Percentiles rank a stretch among this genome's conserved stretches.
These are phyloP conservation scores for Chamaecyparis obtusa DNA, from an alignment of 75 land plant genomes.

Conservation along the genomic window DNA sequence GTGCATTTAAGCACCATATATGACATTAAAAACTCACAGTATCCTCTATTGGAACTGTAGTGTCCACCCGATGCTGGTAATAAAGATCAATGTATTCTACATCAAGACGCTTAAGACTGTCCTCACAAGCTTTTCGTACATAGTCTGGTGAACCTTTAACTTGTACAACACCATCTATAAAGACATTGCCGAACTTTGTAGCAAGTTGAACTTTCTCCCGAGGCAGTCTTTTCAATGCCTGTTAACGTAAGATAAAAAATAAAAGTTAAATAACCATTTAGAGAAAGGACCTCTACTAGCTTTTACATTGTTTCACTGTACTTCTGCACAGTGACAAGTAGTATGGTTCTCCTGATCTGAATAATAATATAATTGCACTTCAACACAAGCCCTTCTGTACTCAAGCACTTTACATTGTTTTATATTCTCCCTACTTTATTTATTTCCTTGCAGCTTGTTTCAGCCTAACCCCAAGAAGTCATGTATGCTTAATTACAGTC, in stretches of 20 bases:
- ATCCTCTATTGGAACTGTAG: conserved; percentile 72
- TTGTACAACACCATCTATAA: neutral
- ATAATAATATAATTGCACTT: neutral
- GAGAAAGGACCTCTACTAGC: too few relatives aligned
- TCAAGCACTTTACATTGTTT: neutral
- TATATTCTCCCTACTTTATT: neutral
- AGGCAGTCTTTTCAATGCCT: conserved; percentile 67
- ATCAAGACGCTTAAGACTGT: conserved; percentile 65
- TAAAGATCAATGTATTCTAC: conserved; percentile 81
- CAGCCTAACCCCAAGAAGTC: too few relatives aligned
- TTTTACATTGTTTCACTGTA: neutral
- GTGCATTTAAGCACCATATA: neutral
- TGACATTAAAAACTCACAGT: conserved; percentile 43
- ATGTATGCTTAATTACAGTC: too few relatives aligned
- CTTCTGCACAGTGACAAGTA: neutral
- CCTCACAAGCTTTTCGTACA: conserved; percentile 69
- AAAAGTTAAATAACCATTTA: neutral
- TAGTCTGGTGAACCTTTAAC: conserved; percentile 61
- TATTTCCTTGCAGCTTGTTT: too few relatives aligned
- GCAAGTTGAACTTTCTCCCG: conserved; percentile 69
- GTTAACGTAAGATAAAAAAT: neutral
- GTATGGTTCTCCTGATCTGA: neutral
- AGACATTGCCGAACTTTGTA: conserved; percentile 59
- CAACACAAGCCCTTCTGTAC: neutral
- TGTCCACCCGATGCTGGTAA: conserved; percentile 68